Evolutionary conservation across 2,329 filamentous ascomycete genomes (phyloP).

Genomic region (Cladosporium velox): DNA sequence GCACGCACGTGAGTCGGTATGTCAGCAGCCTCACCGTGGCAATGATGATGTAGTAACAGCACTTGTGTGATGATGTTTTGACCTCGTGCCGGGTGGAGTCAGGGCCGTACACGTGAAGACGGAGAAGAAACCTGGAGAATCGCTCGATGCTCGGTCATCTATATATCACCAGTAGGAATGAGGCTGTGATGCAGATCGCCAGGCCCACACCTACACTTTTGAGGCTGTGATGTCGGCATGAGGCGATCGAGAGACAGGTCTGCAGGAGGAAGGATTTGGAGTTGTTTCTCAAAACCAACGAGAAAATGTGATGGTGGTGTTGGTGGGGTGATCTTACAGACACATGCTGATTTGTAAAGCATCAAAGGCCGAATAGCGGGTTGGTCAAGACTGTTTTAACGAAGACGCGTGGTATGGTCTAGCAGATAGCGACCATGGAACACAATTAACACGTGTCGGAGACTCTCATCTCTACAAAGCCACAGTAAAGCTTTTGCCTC

Average conservation of each 20-base stretch:
- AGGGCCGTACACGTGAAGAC: not conserved
- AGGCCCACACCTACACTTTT: not conserved
- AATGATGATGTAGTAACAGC: constrained; percentile 5
- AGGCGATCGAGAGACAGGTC: not conserved
- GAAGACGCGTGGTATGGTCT: not conserved
- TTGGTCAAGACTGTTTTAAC: not conserved
- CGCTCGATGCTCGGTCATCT: not conserved
- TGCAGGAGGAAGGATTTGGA: not conserved
- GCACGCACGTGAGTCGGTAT: constrained; percentile 1
- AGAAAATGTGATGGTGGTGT: not conserved
- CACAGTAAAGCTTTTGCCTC: not conserved
- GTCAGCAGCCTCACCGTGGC: constrained; percentile 8
- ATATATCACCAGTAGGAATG: not conserved
- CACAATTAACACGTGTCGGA: not conserved
- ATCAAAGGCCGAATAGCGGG: not conserved
- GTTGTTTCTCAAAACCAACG: not conserved
- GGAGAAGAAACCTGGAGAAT: not conserved
- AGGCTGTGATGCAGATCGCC: constrained; percentile 17
- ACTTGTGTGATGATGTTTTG: not conserved
- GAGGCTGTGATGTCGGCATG: constrained; percentile 19
- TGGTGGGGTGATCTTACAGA: not conserved
- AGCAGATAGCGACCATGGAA: not conserved
- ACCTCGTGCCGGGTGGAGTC: constrained; percentile 4
- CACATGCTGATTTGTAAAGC: constrained; percentile 1
- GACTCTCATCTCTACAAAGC: not conserved